Evolutionary conservation across 306 rosid species (phyloP), one percentile per base, ranked within the genome.

Genomic region (Inga laurina): DNA sequence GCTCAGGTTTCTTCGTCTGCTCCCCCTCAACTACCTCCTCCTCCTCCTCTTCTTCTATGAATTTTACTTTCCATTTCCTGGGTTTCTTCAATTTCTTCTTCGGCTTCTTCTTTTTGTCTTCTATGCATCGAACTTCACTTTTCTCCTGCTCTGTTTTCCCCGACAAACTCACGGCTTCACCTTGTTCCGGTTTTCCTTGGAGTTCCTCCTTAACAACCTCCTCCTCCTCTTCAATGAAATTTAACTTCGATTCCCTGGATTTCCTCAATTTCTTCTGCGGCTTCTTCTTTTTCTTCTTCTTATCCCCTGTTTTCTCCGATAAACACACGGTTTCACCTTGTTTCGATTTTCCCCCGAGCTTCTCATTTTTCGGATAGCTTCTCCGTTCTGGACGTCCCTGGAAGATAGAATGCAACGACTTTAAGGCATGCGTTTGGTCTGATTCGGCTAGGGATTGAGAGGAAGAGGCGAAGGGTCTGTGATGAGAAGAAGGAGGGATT

Each of bases 351-450:
- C 71, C 43, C 8, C 30, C 3, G 2, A 67, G 10, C 24, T 67
- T 67, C 12, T 34, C 44, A 72, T 34, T 30, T 49, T 66, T 62
- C 0, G 2, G 57, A 56, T 56, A 71, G 13, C 15, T 77, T 59
- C 15, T 59, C 32, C 5, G 54, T 4, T 78, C 88, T 10, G 84
- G 83, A 27, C 89, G 89, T 81, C 83, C 88, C 57, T 35, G 18
- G 91, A 88, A 89, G 87, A 92, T 66, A 45, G 83, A 79, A 73
- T 77, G 74, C 75, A 90, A 79, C 7, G 92, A 86, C 77, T 78
- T 89, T 21, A 64, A 52, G 80, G 13, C 83, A 27, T 52, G 72
- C 10, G 15, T 35, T 11, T n/a, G 18, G 10, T 57, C 81, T 19
- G 82, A 49, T 34, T 64, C 76, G 41, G 86, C 21, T 77, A 64